Conservation (phyloP, 2,329 filamentous ascomycete species). For the Claviceps lovelessii region DNA sequence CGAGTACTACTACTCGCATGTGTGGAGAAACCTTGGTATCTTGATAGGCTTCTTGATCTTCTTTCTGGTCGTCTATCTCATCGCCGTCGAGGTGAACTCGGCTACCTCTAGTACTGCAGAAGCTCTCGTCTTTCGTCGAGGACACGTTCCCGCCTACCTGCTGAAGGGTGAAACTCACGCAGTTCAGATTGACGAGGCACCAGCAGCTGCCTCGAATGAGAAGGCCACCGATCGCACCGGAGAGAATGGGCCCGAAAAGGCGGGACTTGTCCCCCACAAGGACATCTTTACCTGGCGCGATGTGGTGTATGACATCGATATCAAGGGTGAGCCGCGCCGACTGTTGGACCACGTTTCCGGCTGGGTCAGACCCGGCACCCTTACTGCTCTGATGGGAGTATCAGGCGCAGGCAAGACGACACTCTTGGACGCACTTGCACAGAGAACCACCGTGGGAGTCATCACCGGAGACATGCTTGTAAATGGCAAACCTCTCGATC, state of each 20-base stretch:
- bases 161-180: constrained; percentile 16
- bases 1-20: constrained; percentile 40
- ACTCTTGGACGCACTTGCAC: constrained; percentile 27
- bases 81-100: constrained; percentile 51
- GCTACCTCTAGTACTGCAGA: constrained; percentile 49
- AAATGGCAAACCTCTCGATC: constrained; percentile 41
- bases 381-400: constrained; percentile 64
- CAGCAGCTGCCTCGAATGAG: constrained; percentile 11
- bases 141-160: constrained; percentile 32
- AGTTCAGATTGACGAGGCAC: constrained; percentile 17
- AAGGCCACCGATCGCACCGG: constrained; percentile 6
- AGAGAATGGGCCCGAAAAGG: constrained; percentile 7
- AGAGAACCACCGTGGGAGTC: constrained; percentile 44
- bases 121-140: constrained; percentile 50
- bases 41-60: constrained; percentile 47
- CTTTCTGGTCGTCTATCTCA: constrained; percentile 50
- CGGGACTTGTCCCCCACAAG: constrained; percentile 27
- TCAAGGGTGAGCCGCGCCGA: constrained; percentile 58
- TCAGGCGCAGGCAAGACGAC: constrained; percentile 32
- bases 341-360: constrained; percentile 68
- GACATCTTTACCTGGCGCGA: constrained; percentile 66
- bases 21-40: constrained; percentile 58
- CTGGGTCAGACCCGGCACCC: constrained; percentile 78
- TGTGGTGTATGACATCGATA: constrained; percentile 55
- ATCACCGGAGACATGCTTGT: constrained; percentile 54